Evolutionary conservation across 2,329 filamentous ascomycete species (phyloP).

Genomic region (Pleomassaria siparia): DNA sequence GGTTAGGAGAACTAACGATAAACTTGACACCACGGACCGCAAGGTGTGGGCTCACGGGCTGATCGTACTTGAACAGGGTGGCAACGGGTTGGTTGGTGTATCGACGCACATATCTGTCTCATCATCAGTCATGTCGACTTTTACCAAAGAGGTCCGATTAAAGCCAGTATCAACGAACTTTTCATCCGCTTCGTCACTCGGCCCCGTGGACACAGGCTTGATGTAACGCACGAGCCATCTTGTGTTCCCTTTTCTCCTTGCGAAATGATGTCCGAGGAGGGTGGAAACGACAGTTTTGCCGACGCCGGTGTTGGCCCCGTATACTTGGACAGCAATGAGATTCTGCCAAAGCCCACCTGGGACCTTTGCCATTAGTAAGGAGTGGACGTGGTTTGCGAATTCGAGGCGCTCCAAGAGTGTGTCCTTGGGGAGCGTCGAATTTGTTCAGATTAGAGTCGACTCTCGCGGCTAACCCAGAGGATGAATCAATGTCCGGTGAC

Average conservation of each 20-base stretch:
- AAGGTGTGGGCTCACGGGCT: conserved; percentile 76
- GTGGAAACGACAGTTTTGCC: conserved; percentile 83
- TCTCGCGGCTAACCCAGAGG: background rate
- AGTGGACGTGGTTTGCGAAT: background rate
- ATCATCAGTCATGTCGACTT: conserved; percentile 5
- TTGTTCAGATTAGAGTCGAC: background rate
- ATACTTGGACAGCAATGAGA: conserved; percentile 72
- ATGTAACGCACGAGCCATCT: conserved; percentile 61
- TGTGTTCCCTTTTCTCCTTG: conserved; percentile 10
- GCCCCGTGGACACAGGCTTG: conserved; percentile 81
- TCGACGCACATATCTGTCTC: conserved; percentile 61
- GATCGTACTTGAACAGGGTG: conserved; percentile 70
- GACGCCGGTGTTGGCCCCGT: conserved; percentile 81
- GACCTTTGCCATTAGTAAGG: conserved; percentile 46
- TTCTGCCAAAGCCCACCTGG: conserved; percentile 67
- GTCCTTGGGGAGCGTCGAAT: too few relatives aligned
- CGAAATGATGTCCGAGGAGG: conserved; percentile 64
- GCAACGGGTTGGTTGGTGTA: conserved; percentile 60
- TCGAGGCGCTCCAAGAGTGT: background rate
- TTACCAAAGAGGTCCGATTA: background rate
- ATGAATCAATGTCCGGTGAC: background rate
- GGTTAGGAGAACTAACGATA: conserved; percentile 20
- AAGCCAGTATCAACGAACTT: conserved; percentile 50
- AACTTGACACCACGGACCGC: conserved; percentile 54
- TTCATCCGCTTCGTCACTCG: conserved; percentile 69